A percentile compares a stretch with the other conserved stretches of the same genome.
Evolutionary conservation across 768 basidiomycete genomes (phyloP).

Genomic region (Suillus variegatus): DNA sequence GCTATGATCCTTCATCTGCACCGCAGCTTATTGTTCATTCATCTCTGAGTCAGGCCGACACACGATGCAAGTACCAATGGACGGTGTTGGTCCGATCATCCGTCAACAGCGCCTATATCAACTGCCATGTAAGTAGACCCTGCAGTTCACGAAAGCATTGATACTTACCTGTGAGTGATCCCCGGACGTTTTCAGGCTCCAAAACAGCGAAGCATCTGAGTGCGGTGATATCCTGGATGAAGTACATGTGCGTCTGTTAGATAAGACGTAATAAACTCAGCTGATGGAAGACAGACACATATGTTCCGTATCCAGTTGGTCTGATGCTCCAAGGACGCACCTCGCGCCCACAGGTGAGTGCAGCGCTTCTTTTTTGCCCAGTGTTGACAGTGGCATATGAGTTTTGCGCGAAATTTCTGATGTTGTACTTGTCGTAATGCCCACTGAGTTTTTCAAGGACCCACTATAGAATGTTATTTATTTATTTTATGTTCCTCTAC

Average conservation of each 20-base stretch:
- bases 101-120: neutral
- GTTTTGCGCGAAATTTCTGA: conserved; percentile 2
- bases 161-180: neutral
- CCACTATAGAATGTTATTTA: neutral
- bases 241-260: neutral
- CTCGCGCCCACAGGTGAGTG: neutral
- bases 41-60: neutral
- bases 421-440: conserved; percentile 5
- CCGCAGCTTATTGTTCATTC: neutral
- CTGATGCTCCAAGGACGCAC: neutral
- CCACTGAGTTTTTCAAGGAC: conserved; percentile 6
- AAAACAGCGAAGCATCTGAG: neutral
- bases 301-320: conserved; percentile 4
- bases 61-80: conserved; percentile 9
- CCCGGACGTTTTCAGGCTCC: neutral
- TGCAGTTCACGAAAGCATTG: neutral
- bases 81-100: conserved; percentile 1
- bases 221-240: conserved; percentile 4
- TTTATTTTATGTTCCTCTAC: neutral
- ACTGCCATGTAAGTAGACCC: neutral
- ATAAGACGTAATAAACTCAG: neutral
- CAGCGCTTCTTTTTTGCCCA: neutral
- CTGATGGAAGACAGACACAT: conserved; percentile 4
- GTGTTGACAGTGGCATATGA: neutral
- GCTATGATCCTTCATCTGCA: neutral